phyloP scores from a whole-genome alignment of 2,329 filamentous ascomycete genomes.

The Chaetomiaceae sp. region DNA sequence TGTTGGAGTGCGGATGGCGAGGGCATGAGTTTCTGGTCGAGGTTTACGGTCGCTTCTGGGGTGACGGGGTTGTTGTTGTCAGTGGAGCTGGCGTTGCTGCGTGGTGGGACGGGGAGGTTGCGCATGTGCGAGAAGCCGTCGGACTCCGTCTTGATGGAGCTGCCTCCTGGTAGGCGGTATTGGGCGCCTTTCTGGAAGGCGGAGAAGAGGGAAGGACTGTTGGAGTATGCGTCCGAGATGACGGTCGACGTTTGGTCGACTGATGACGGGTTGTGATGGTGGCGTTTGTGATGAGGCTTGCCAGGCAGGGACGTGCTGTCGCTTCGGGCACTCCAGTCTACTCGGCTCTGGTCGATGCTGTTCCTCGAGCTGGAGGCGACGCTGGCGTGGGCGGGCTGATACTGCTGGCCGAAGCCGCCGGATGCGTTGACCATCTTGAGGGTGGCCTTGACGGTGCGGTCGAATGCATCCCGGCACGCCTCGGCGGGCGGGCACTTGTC shows the following conservation, averaged over 20 bases:
- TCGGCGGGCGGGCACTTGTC: constrained; percentile 94
- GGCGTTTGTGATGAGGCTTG: constrained; percentile 15
- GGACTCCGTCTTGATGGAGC: constrained; percentile 34
- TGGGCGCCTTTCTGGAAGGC: constrained; percentile 29
- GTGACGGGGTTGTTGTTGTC: constrained; percentile 15
- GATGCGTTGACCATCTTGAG: constrained; percentile 91
- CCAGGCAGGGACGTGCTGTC: constrained; percentile 26
- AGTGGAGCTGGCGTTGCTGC: constrained; percentile 36
- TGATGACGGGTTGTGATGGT: constrained; percentile 19
- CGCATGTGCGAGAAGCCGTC: constrained; percentile 38
- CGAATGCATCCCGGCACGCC: constrained; percentile 90
- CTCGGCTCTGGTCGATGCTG: constrained; percentile 20
- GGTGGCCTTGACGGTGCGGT: constrained; percentile 90
- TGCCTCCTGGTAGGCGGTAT: constrained; percentile 11
- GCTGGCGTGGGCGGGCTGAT: constrained; percentile 7
- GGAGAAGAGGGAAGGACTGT: constrained; percentile 37
- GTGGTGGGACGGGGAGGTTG: constrained; percentile 37
- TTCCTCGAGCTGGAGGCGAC: constrained; percentile 1
- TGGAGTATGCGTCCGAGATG: constrained; percentile 32
- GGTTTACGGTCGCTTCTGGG: constrained; percentile 26
- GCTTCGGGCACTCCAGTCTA: constrained; percentile 31
- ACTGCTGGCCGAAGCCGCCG: constrained; percentile 64
- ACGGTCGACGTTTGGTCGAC: constrained; percentile 17
- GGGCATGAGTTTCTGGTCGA: constrained; percentile 42
- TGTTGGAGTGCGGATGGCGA: constrained; percentile 35